Evolutionary conservation across 345 rosid species (phyloP), one percentile per base, ranked within the genome.

Genomic region (Aegle marmelos): DNA sequence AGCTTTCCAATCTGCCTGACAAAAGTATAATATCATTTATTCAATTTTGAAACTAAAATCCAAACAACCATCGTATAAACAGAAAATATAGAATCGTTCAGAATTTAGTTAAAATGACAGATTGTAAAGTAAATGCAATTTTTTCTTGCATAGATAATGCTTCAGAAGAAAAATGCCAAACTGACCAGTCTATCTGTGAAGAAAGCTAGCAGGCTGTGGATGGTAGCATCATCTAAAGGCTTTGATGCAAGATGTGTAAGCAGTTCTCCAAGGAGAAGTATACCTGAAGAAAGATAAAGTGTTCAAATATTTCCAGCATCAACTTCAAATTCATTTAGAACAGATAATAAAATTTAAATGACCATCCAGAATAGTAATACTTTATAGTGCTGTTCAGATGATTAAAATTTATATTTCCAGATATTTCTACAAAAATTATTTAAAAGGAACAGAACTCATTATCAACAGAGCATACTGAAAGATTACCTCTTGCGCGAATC

Each of bases 1-100:
- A 70, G 94, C 90, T 88, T 86, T 90, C 99, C 99, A 94, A 79
- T 96, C 99, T 86, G 89, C 97, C 99, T 96, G 94, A 84, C 79
- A 79, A 66, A 85, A 84, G 72, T 50, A 76, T 61, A 70, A 76
- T 64, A 79, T 81, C 86, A 79, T 81, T 74, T 69, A 75, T 73
- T 72, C 78, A 75, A 56, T 66, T 63, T 74, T 77, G 66, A 80
- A 76, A 76, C 31, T 56, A 28, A 61, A 58, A 66, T 54, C 22
- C 56, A 25, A 57, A 53, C 33, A 66, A 17, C 6, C 48, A 24
- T 50, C 33, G 37, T 34, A 75, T 22, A 75, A 75, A 30, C 48
- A 31, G 34, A 75, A n/a, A 34, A 53, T 65, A 64, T 4, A 9
- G 54, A 75, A 31, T 2, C 31, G 27, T 31, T 34, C 22, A 33